phyloP scores from a whole-genome alignment of 495 filamentous ascomycete species.

The Ascobolus immersus region DNA sequence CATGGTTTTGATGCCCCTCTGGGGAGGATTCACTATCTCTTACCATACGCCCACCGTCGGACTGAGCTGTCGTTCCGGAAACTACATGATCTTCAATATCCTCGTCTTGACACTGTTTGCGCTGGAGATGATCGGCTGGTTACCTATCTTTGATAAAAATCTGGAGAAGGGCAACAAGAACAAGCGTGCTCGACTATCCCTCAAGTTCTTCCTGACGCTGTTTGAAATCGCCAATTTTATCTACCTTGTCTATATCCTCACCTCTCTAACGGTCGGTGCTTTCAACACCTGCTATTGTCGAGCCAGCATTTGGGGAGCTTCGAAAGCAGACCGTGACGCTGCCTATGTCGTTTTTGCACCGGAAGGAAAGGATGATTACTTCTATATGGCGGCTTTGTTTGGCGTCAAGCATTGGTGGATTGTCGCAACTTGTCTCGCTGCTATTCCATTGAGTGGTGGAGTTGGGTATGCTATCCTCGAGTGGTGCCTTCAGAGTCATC shows the following conservation, averaged over 20 bases:
- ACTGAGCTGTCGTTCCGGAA: constrained; percentile 24
- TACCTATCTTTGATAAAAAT: too few species aligned
- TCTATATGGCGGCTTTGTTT: constrained; percentile 1
- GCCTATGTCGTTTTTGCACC: constrained; percentile 9
- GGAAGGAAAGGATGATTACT: not conserved
- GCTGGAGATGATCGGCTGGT: constrained; percentile 6
- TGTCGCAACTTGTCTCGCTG: constrained; percentile 2
- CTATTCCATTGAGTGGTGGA: constrained; percentile 2
- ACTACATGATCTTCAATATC: constrained; percentile 22
- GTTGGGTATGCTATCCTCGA: constrained; percentile 6
- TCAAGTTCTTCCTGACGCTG: constrained; percentile 1
- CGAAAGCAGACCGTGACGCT: too few species aligned
- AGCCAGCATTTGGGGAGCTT: constrained; percentile 5
- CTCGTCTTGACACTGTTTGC: constrained; percentile 14
- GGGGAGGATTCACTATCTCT: constrained; percentile 21
- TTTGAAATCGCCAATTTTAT: constrained; percentile 5
- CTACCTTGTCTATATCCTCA: constrained; percentile 5
- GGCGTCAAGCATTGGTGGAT: constrained; percentile 1
- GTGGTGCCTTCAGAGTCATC: constrained; percentile 9
- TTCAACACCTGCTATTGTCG: constrained; percentile 6
- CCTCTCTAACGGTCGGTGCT: constrained; percentile 7
- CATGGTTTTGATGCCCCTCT: constrained; percentile 15
- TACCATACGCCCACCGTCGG: constrained; percentile 24
- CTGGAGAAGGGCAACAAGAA: too few species aligned
- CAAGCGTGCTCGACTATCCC: not conserved